Conservation (phyloP, 192 early-diverging fungal species). For the Umbelopsis ramanniana region DNA sequence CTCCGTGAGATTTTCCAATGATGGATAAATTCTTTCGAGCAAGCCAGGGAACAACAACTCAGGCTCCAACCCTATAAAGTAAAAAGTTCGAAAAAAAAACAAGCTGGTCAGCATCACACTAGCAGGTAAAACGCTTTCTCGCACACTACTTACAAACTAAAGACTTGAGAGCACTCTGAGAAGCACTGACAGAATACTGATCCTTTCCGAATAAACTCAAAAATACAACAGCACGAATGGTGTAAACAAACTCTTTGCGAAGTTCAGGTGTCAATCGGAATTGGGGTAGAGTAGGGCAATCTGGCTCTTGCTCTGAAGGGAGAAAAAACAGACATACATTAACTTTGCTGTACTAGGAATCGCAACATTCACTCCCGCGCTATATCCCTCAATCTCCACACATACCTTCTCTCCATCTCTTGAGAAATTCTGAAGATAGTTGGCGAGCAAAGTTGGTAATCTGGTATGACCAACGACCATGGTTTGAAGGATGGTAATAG, state of each 20-base stretch:
- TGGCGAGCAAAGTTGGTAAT: slow-evolving; percentile 75
- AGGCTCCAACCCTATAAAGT: slow-evolving; percentile 67
- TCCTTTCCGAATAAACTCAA: slow-evolving; percentile 81
- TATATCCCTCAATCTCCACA: too few species aligned
- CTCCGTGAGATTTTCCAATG: slow-evolving; percentile 82
- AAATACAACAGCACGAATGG: slow-evolving; percentile 61
- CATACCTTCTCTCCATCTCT: slow-evolving; percentile 60
- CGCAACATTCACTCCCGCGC: neutral
- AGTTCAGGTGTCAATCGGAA: slow-evolving; percentile 63
- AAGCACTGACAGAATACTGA: slow-evolving; percentile 56
- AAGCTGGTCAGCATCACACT: too few species aligned
- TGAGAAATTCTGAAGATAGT: slow-evolving; percentile 69
- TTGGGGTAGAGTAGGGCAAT: slow-evolving; percentile 65
- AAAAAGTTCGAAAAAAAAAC: neutral
- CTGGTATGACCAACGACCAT: slow-evolving; percentile 79
- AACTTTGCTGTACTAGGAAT: neutral
- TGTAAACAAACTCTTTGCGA: slow-evolving; percentile 64
- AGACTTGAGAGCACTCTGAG: slow-evolving; percentile 67
- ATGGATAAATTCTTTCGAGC: slow-evolving; percentile 84
- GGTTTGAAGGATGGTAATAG: slow-evolving; percentile 93
- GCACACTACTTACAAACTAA: slow-evolving; percentile 60
- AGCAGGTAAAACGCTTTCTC: too few species aligned
- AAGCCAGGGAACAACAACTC: slow-evolving; percentile 78
- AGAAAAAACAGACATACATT: neutral
- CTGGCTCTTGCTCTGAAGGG: slow-evolving; percentile 52